Evolutionary conservation across 352 stramenopile species (phyloP).

Genomic region (Globisporangium spinosum): DNA sequence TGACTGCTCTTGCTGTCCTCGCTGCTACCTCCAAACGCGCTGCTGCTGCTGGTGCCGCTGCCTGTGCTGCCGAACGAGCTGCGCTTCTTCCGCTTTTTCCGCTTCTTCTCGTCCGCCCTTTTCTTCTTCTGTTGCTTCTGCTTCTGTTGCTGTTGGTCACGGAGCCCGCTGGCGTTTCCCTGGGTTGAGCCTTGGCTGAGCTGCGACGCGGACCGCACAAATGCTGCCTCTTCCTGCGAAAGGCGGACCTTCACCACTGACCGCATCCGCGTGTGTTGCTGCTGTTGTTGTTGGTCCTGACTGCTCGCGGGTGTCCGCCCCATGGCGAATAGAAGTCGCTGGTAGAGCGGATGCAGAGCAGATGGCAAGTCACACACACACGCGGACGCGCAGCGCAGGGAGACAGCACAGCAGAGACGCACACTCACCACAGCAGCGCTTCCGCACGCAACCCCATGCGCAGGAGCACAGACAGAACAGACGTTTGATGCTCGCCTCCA

Average conservation of each 20-base stretch:
- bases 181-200: background rate
- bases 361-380: background rate
- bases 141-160: background rate
- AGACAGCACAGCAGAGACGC: background rate
- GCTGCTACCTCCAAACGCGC: conserved; percentile 1
- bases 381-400: no score
- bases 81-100: conserved; percentile 4
- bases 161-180: background rate
- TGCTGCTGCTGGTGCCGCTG: conserved; percentile 1
- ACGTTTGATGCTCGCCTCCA: background rate
- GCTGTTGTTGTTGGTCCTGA: background rate
- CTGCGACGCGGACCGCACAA: background rate
- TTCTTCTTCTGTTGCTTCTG: background rate
- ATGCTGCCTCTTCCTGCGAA: background rate
- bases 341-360: background rate
- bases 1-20: background rate
- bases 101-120: background rate
- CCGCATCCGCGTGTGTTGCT: background rate
- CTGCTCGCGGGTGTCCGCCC: background rate
- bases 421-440: background rate
- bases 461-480: background rate
- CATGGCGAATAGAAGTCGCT: conserved; percentile 1
- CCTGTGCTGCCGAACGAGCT: conserved; percentile 9
- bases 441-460: background rate
- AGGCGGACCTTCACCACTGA: background rate